phyloP scores from a whole-genome alignment of 768 basidiomycete species.

The Gloeophyllum trabeum region DNA sequence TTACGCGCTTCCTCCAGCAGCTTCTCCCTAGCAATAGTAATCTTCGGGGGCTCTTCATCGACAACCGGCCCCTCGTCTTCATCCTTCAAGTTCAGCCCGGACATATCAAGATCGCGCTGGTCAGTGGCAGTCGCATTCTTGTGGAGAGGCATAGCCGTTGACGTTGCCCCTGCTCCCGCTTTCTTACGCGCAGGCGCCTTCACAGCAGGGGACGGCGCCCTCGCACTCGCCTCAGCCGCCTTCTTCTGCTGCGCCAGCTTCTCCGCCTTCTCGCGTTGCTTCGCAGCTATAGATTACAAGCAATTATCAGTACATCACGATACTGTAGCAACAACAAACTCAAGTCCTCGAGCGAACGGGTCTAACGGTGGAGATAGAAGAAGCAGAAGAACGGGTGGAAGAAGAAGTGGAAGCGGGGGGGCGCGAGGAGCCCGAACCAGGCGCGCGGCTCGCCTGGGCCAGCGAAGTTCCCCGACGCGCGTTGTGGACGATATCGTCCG shows the following conservation, averaged over 20 bases:
- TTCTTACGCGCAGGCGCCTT: not conserved
- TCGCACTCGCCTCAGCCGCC: conserved; percentile 19
- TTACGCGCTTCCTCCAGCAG: conserved; percentile 70
- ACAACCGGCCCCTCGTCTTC: conserved; percentile 18
- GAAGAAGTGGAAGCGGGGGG: conserved; percentile 5
- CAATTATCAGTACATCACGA: conserved; percentile 1
- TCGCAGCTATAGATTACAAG: conserved; percentile 43
- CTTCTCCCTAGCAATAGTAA: conserved; percentile 67
- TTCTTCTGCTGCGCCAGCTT: conserved; percentile 39
- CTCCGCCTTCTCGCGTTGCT: conserved; percentile 69
- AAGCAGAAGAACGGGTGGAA: conserved; percentile 1
- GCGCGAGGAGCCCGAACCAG: conserved; percentile 4
- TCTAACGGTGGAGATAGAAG: conserved; percentile 3
- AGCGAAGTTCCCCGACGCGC: conserved; percentile 70
- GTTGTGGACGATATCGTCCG: conserved; percentile 79
- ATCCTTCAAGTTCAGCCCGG: conserved; percentile 58
- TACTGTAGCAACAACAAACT: conserved; percentile 18
- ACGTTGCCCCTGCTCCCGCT: conserved; percentile 33
- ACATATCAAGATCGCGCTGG: conserved; percentile 59
- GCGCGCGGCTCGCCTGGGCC: conserved; percentile 23
- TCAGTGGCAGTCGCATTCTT: conserved; percentile 35
- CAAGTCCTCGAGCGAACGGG: conserved; percentile 10
- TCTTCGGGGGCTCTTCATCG: conserved; percentile 47
- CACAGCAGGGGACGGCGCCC: conserved; percentile 21
- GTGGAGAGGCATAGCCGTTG: no score